Evolutionary conservation across 805 yeast species (phyloP), one percentile per base, ranked within the genome.

Genomic region (Peterozyma toletana): DNA sequence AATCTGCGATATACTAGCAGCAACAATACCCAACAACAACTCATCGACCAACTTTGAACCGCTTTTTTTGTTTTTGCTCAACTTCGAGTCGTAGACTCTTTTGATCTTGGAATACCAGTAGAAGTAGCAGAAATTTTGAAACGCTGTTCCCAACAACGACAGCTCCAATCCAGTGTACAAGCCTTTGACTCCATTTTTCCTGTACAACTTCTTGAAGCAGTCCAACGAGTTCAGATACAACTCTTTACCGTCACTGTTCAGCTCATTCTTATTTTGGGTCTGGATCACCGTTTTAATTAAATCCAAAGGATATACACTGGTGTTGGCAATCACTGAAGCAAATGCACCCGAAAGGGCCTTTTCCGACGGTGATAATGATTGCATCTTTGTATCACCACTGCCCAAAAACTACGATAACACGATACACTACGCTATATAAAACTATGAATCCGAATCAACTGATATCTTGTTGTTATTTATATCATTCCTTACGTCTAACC

Each of bases 101-200:
- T 86, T 76, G 14, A 86, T 78, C 35, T 84, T 64, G 5, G 89
- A 80, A 62, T 87, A 87, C 93, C 95, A 87, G 62, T 86, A 87
- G 60, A 87, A 87, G 61, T 87, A 87, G 30, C 87, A 80, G 57
- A 87, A 87, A 53, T 82, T 83, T 56, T 85, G 86, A 9, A 84
- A 77, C 2, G 90, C 89, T 10, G 81, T 77, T 2, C 89, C 88
- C 15, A 81, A 54, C 36, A 86, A 63, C 1, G 86, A 75, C 1
- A 89, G 79, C 2, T 76, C 63, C 39, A 86, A 61, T 1, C 96
- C 96, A 50, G 75, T 77, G 63, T 86, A 87, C 61, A 85, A 72
- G 6, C 91, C 93, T 14, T 64, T 49, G 10, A 83, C 40, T 1
- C 95, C 95, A 51, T 78, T 73, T 44, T 69, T 68, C 49, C 64